Base-by-base conservation (phyloP, 1,139 yeast species). In the Pichia sp. region DNA sequence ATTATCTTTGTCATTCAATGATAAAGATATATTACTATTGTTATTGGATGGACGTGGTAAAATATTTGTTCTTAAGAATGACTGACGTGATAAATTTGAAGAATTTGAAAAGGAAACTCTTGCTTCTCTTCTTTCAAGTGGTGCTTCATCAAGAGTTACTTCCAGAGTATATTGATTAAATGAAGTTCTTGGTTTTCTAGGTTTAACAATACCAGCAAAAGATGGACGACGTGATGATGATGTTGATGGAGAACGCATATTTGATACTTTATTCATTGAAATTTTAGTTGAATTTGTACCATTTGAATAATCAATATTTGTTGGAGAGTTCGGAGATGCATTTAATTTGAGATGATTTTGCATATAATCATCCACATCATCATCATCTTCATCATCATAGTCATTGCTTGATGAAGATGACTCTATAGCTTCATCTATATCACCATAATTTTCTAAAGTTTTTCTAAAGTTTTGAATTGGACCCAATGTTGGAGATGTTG, bases 371-470 rank as follows among this genome's bases (percentile, higher is more conserved):
- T 39, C 43, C 26, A 41, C 47, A 75, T 61, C 69, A 36, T 64
- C 70, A 18, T 66, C 72, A 26, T 65, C 68, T 37, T 58, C 60
- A 28, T 43, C 50, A 8, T 50, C 58, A 26, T 48, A 68, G 25
- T 66, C 66, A 18, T 66, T 71, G 7, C 63, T 68, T 26, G 63
- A 70, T 2, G 67, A 61, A 1, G 71, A 65, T 4, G 66, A 66
- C 42, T 66, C 69, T 39, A 68, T 61, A 26, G 70, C 66, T 44
- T 65, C 68, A 44, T 65, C 66, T 33, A 64, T 51, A 25, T 48
- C 47, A 7, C 61, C 63, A 32, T 57, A 53, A 29, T 57, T 57
- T 42, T 50, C 54, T 40, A 57, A 53, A 7, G 65, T 58, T 34
- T 56, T 58, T 48, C 66, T 53, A 9, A 60, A 43, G 43, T 46